Evolutionary conservation across 2,329 filamentous ascomycete genomes (phyloP), one percentile per base, ranked within the genome.

Genomic region (Fusarium buxicola): DNA sequence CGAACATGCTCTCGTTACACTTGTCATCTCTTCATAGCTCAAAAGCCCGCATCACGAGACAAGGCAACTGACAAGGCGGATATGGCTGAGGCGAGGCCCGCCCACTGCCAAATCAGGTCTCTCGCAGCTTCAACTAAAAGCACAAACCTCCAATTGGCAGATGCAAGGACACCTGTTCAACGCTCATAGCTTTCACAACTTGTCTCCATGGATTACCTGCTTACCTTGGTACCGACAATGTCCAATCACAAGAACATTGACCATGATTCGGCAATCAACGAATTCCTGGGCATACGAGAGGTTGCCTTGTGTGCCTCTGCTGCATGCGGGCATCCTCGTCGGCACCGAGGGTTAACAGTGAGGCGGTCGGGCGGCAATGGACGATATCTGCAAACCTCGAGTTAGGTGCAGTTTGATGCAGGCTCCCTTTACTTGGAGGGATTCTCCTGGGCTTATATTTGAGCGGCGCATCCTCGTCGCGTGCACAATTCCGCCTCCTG

Each of bases 131-230:
- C 54, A 55, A 44, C 34, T 32, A 36, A 49, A 48, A 46, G 41
- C 35, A 31, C 31, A 50, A 21, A 21, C 35, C n/a, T 54, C 65
- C 55, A 49, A 69, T 68, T 66, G 65, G 65, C 44, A 54, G 53
- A 52, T 63, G 45, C 51, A 60, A 52, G 54, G 62, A 65, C 63
- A 65, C 63, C 54, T 65, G 63, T 65, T 41, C 57, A 48, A 56
- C 50, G 39, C 58, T 66, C 39, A 55, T 43, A 48, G 47, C 46
- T 63, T 55, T 59, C 64, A 47, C 50, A 60, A 49, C 21, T 41
- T 31, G 40, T 24, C 32, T 38, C 56, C 30, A 44, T 48, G 43
- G 31, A 43, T 16, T 47, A 53, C 39, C 11, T 25, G 46, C 41
- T 50, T 28, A 43, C 25, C 11, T 8, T 4, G 21, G 21, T 4